Base-by-base conservation (phyloP, 176 grass and related monocot genomes). In the Bothriochloa decipiens region DNA sequence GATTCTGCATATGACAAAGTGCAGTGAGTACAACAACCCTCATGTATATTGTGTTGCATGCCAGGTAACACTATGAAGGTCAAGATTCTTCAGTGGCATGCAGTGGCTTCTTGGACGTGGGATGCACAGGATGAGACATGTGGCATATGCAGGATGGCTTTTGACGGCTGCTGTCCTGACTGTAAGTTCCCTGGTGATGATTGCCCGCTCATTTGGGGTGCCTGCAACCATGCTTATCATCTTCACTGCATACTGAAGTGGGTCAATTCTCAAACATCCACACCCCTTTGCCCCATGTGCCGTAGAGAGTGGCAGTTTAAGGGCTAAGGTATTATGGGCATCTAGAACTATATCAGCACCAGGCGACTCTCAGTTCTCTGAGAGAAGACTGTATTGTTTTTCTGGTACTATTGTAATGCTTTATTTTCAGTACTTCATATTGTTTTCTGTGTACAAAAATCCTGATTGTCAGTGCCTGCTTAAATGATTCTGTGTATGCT, bases 301-400 rank as follows among this genome's bases (percentile, higher is more conserved):
- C 89, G 94, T 62, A 81, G 94, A 11, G 94, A 94, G 62, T 97
- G 94, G 94, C 94, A 94, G n/a, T 97, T 97, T 65, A 97, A 97
- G 76, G 91, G 88, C 72, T 96, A 90, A 93, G 32, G 68, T 43
- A 65, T 15, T 40, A 28, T 36, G 22, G 13, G 0, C 9, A 55
- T 83, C 26, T 74, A 17, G 72, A 83, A 70, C 8, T 77, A 76
- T 86, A 41, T 70, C 58, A 7, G 15, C 36, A 36, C 20, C 67
- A 58, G 7, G 1, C 17, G 67, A 33, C 12, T 55, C 63, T 68
- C 69, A 68, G 75, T 72, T 74, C 65, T 87, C 50, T 87, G 17
- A 4, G 61, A 81, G 50, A 57, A 39, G 52, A 60, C 33, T 72
- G 62, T n/a, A 33, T 49, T 28, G 10, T 35, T 42, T 71, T 65